A percentile compares a stretch with the other conserved stretches of the same genome.
Conservation (phyloP, 345 rosid species). For the Zanthoxylum bungeanum region DNA sequence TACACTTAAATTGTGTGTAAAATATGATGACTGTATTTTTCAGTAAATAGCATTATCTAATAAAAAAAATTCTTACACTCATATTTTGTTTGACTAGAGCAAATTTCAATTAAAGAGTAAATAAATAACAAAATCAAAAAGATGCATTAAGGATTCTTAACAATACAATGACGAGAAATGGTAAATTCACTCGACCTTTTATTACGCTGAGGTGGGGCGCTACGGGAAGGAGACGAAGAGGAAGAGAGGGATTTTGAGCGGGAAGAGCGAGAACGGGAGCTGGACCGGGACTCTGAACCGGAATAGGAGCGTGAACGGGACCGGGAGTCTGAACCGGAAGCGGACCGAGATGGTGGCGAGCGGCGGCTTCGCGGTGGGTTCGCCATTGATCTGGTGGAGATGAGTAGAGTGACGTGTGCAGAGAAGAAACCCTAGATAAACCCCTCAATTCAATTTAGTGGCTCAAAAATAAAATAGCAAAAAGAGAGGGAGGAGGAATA, state of each 20-base stretch:
- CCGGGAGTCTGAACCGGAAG: conserved; percentile 47
- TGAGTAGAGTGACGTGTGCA: no score
- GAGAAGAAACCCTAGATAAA: conserved; percentile 55
- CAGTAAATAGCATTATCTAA: no score
- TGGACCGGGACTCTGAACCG: conserved; percentile 44
- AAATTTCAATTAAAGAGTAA: no score
- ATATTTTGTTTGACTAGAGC: not conserved
- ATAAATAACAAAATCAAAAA: not conserved
- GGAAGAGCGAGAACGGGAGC: no score
- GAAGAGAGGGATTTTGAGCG: conserved; percentile 52
- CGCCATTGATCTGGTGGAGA: conserved; percentile 71
- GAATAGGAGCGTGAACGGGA: conserved; percentile 44
- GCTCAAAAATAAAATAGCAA: no score
- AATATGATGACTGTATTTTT: no score
- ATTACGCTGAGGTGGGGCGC: conserved; percentile 46
- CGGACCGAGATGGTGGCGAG: conserved; percentile 52
- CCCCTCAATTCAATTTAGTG: conserved; percentile 26
- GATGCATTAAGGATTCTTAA: no score
- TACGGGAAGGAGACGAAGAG: conserved; percentile 68
- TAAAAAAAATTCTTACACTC: no score
- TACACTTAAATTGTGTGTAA: no score
- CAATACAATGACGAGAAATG: no score
- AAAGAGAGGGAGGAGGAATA: no score
- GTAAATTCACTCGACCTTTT: conserved; percentile 47
- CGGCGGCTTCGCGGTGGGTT: conserved; percentile 71